phyloP scores from a whole-genome alignment of 805 yeast species.

The Kockiozyma suomiensis region DNA sequence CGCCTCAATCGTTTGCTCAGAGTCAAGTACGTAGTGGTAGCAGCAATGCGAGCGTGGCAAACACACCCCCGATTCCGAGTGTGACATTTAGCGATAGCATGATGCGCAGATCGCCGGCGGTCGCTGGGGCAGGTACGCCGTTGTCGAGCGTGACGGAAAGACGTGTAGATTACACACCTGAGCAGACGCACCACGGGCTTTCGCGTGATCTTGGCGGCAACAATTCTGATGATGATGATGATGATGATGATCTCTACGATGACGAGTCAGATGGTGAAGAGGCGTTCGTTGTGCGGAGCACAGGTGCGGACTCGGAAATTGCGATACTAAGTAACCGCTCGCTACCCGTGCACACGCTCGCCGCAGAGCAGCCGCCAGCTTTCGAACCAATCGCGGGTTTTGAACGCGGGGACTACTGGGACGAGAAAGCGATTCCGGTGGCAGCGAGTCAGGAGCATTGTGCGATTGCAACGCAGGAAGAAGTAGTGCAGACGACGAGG shows the following conservation, averaged over 20 bases:
- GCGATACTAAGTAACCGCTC: conserved; percentile 13
- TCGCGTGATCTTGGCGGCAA: background rate
- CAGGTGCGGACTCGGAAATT: conserved; percentile 13
- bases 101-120: conserved; percentile 12
- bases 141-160: conserved; percentile 9
- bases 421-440: conserved; percentile 39
- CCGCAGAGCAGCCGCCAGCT: conserved; percentile 45
- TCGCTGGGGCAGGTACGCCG: background rate
- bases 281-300: conserved; percentile 17
- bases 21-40: background rate
- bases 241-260: conserved; percentile 26
- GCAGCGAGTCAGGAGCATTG: background rate
- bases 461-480: background rate
- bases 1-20: conserved; percentile 20
- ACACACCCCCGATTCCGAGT: conserved; percentile 27
- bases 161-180: conserved; percentile 1
- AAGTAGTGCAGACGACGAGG: background rate
- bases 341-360: background rate
- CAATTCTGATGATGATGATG: background rate
- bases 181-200: background rate
- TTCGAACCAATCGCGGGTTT: conserved; percentile 54
- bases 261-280: conserved; percentile 31
- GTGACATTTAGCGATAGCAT: conserved; percentile 26
- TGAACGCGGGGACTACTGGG: conserved; percentile 52
- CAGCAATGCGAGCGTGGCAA: background rate